Conservation (phyloP, 768 basidiomycete genomes). For the Boletus speciosus region DNA sequence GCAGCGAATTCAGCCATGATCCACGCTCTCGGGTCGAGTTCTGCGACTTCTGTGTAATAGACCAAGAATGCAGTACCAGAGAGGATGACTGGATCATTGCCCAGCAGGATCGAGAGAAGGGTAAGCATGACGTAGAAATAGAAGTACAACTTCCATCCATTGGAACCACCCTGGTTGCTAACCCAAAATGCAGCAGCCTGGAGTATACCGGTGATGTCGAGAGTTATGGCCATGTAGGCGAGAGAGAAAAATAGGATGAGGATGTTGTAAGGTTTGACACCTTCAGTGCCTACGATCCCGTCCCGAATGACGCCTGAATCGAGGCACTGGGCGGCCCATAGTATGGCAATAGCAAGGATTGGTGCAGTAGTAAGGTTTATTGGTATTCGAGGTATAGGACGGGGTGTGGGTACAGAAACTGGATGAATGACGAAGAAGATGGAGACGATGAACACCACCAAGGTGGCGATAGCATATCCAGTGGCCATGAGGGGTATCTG, state of each 20-base stretch:
- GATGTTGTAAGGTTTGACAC: conserved; percentile 88
- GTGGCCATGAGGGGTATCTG: conserved; percentile 38
- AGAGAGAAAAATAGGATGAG: conserved; percentile 89
- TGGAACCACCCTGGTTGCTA: conserved; percentile 69
- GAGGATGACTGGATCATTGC: conserved; percentile 92
- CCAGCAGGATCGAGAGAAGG: conserved; percentile 71
- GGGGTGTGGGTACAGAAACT: conserved; percentile 37
- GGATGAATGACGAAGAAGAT: conserved; percentile 51
- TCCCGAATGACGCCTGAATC: conserved; percentile 49
- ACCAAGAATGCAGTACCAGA: conserved; percentile 88
- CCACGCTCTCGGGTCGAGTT: conserved; percentile 58
- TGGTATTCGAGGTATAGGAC: conserved; percentile 34
- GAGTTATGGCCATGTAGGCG: conserved; percentile 89
- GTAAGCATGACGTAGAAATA: conserved; percentile 86
- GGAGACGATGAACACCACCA: conserved; percentile 52
- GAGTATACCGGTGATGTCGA: conserved; percentile 86
- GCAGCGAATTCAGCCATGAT: conserved; percentile 74
- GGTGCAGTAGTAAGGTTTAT: conserved; percentile 55
- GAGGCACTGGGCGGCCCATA: conserved; percentile 57
- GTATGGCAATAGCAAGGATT: conserved; percentile 46
- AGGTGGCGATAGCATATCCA: conserved; percentile 44
- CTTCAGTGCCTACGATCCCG: conserved; percentile 78
- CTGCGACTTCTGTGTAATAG: conserved; percentile 70
- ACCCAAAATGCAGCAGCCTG: conserved; percentile 89
- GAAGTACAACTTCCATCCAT: conserved; percentile 69